Evolutionary conservation across 257 asterid species (phyloP), one percentile per base, ranked within the genome.

Genomic region (Plectranthus barbatus): DNA sequence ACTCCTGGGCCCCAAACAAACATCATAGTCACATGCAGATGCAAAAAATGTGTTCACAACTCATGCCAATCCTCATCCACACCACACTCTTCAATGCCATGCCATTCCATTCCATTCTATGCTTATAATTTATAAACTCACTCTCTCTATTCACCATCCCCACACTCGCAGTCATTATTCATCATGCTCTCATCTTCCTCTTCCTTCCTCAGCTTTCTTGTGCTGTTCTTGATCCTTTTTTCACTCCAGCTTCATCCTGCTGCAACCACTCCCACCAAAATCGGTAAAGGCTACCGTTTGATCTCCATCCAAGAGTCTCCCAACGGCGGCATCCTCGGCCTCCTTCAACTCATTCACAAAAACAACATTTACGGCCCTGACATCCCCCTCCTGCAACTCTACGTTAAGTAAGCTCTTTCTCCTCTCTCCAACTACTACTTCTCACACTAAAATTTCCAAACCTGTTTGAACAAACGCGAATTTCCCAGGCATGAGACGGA

Each of bases 331-430:
- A 76, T 90, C 56, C 40, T 81, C 6, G 97, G 94, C 48, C 79
- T 76, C 11, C 95, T 90, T 56, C 86, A 84, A 77, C 83, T 84
- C 33, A 82, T 77, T 71, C 69, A 82, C 74, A 79, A 79, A 47
- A 89, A 79, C 70, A 61, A 61, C 10, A 60, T 84, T 14, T 89
- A 82, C 53, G 96, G 96, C 53, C 74, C 94, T 34, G 96, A 89
- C 76, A 89, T 89, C 59, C 94, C 94, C 39, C 74, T 80, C 69
- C 64, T 89, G 64, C 93, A 86, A 71, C 89, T 89, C 82, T 81
- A 79, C 71, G 95, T 84, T 56, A 89, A 89, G 96, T 89, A 74
- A 82, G 82, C 71, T 6, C 31, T 48, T 9, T 48, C 31, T 48
- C 41, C 3, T 7, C 31, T 26, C 31, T n/a, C n/a, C n/a, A n/a